Percentiles rank a stretch among this genome's conserved stretches.
phyloP scores from a whole-genome alignment of 257 asterid species.

The Solanum bulbocastanum region DNA sequence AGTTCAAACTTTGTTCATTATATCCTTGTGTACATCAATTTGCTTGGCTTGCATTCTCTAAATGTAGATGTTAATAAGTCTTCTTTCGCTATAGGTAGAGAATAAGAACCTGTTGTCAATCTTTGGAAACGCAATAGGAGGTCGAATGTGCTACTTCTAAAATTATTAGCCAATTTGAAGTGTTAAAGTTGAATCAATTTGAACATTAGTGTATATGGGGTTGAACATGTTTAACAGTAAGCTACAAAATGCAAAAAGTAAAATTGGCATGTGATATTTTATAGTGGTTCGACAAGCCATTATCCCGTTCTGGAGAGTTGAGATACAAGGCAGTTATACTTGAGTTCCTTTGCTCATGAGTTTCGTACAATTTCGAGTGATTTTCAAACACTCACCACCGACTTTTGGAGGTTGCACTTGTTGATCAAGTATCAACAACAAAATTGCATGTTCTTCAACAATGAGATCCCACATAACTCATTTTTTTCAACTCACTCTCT shows the following conservation, averaged over 20 bases:
- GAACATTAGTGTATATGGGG: not conserved
- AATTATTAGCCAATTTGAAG: not conserved
- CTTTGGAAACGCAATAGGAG: not conserved
- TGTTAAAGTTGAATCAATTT: not conserved
- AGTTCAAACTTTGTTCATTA: not conserved
- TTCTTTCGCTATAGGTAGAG: not conserved
- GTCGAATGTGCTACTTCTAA: not conserved
- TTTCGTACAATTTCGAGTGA: not conserved
- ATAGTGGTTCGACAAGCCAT: not conserved
- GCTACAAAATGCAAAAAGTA: not conserved
- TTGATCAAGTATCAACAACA: not conserved
- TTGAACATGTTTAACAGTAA: not conserved
- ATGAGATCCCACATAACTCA: not conserved
- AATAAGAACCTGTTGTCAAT: not conserved
- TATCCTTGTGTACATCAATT: not conserved
- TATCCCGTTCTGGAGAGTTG: not conserved
- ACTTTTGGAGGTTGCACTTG: not conserved
- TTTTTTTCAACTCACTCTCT: not conserved
- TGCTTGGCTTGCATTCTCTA: not conserved
- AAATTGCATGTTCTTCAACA: not conserved
- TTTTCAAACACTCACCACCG: not conserved
- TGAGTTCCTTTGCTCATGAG: not conserved
- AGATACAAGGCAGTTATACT: not conserved
- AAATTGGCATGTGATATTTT: not conserved
- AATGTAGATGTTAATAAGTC: not conserved